Percentiles rank a stretch among this genome's conserved stretches.
Evolutionary conservation across 2,329 filamentous ascomycete genomes (phyloP).

Genomic region (Aspergillus cejpii): DNA sequence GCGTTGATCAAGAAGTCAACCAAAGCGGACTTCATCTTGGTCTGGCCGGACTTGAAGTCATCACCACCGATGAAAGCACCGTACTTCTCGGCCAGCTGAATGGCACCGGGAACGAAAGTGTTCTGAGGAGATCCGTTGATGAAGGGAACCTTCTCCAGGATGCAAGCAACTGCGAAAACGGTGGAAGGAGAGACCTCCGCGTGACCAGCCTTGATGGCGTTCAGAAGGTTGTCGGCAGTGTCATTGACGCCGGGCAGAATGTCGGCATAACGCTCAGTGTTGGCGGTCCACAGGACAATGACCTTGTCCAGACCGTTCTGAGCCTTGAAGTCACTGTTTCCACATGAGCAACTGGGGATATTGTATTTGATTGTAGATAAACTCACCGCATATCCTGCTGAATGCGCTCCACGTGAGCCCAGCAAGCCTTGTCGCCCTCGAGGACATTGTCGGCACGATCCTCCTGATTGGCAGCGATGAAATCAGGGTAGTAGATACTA

Average conservation of each 20-base stretch:
- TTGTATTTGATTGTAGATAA: conserved; percentile 6
- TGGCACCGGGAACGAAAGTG: conserved; percentile 91
- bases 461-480: conserved; percentile 98
- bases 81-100: conserved; percentile 81
- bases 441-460: conserved; percentile 90
- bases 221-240: conserved; percentile 87
- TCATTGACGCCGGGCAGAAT: conserved; percentile 86
- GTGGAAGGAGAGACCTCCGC: conserved; percentile 91
- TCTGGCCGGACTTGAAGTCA: conserved; percentile 99
- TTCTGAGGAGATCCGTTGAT: conserved; percentile 99
- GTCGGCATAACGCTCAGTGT: conserved; percentile 94
- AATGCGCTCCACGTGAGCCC: conserved; percentile 84
- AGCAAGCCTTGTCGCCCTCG: conserved; percentile 73
- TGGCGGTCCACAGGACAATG: conserved; percentile 96
- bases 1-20: conserved; percentile 98
- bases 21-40: conserved; percentile 99
- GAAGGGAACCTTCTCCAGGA: conserved; percentile 83
- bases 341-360: conserved; percentile 5
- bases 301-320: conserved; percentile 84
- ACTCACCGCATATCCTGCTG: conserved; percentile 79
- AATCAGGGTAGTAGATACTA: conserved; percentile 97
- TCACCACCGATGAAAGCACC: conserved; percentile 91
- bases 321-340: conserved; percentile 75
- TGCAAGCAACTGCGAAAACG: conserved; percentile 89
- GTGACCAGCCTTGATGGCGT: conserved; percentile 78